Base-by-base conservation (phyloP, 2,329 filamentous ascomycete species). In the Pseudogymnoascus sp. region DNA sequence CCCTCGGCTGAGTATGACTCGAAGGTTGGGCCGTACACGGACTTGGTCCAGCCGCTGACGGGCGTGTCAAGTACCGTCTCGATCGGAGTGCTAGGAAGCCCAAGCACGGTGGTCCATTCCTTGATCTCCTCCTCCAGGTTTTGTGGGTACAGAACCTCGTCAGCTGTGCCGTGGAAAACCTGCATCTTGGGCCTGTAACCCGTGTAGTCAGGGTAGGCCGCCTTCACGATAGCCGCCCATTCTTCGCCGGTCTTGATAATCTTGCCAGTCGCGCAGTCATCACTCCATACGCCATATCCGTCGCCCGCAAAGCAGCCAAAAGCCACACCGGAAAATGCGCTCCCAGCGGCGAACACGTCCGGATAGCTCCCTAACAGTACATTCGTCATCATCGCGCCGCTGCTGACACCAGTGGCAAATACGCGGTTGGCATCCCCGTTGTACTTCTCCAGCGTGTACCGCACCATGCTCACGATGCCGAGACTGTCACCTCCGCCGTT, bases 401-500 rank as follows among this genome's bases (percentile, higher is more conserved):
- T 80, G 3, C 74, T 77, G 0, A 72, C 72, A 2, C 84, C 84
- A 0, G 81, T 83, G 1, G 81, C 81, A 65, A 80, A 86, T 1
- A 87, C 81, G 62, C 77, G 77, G 65, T 69, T 74, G 33, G 77
- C 68, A 68, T 87, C 80, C 17, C 76, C 83, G 1, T 75, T 75
- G 72, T 86, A 85, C 69, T 77, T 77, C 7, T 70, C 66, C n/a
- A 86, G 70, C 3, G 81, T 76, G 67, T 83, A 85, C 37, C 72
- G 75, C 59, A 86, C 82, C 83, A 87, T 86, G 69, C 82, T 84
- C 23, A 79, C 81, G 64, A 87, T 83, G 0, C 78, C 77, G 40
- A 80, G 79, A 60, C 78, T 82, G 71, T 87, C 81, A 3, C 82
- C 82, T 21, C 83, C 83, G 6, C 82, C 83, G 63, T 82, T 77